These are phyloP conservation scores for Hymenochaete sp. DNA, from an alignment of 1,284 basidiomycete species.

Conservation along the genomic window DNA sequence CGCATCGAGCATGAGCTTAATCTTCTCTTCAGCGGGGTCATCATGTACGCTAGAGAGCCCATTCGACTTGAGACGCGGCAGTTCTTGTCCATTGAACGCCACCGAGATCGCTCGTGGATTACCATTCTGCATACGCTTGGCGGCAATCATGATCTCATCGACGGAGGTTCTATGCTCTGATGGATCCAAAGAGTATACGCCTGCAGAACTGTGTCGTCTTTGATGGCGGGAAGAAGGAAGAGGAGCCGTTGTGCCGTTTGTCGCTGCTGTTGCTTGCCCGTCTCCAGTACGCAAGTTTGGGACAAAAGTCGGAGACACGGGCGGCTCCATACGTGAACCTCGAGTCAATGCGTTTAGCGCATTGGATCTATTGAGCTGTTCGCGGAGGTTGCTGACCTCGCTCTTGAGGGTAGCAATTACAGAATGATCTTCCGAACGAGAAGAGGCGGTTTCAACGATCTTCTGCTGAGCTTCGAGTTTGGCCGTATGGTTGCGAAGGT, in stretches of 20 bases:
- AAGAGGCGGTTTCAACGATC: conserved; percentile 49
- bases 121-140: conserved; percentile 63
- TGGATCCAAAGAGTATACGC: conserved; percentile 58
- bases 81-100: conserved; percentile 75
- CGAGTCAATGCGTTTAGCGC: conserved; percentile 80
- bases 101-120: conserved; percentile 91
- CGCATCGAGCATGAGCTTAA: conserved; percentile 85
- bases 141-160: conserved; percentile 72
- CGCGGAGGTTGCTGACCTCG: conserved; percentile 85
- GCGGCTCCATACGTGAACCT: conserved; percentile 58
- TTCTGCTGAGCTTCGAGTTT: conserved; percentile 80
- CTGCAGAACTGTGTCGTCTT: conserved; percentile 79
- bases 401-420: conserved; percentile 85
- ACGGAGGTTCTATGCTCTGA: conserved; percentile 60
- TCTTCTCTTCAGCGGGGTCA: conserved; percentile 92
- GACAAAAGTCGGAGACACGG: conserved; percentile 75
- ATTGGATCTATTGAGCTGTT: conserved; percentile 92
- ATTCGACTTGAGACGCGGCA: conserved; percentile 59
- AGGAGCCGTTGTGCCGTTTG: conserved; percentile 26
- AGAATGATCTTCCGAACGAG: conserved; percentile 70
- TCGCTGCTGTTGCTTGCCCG: conserved; percentile 34
- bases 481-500: conserved; percentile 63
- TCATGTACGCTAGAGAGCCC: conserved; percentile 74
- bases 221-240: conserved; percentile 67
- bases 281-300: conserved; percentile 57